A percentile compares a stretch with the other conserved stretches of the same genome.
These are phyloP conservation scores for Kalaharituber pfeilii DNA, from an alignment of 2,329 filamentous ascomycete species.

Conservation along the genomic window DNA sequence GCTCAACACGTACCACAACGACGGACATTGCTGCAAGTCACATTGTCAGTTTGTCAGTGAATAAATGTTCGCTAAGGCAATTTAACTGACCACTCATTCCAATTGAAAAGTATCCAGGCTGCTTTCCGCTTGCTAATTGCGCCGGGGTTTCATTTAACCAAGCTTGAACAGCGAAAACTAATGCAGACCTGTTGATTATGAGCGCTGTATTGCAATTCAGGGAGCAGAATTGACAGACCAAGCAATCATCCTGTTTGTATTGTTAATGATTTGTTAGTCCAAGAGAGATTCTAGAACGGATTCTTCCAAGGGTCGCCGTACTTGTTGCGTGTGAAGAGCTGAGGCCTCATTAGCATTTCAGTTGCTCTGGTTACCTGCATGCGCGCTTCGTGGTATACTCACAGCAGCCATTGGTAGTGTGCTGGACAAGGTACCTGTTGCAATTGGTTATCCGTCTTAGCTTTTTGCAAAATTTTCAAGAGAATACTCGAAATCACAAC, in stretches of 20 bases:
- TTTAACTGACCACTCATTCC: conserved; percentile 11
- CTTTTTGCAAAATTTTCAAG: neutral
- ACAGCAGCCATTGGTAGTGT: conserved; percentile 19
- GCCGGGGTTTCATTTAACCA: conserved; percentile 18
- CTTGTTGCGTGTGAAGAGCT: conserved; percentile 20
- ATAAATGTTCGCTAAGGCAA: neutral
- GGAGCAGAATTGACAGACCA: neutral
- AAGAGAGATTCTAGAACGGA: neutral
- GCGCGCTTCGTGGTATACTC: neutral
- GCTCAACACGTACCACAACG: neutral
- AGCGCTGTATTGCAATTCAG: neutral
- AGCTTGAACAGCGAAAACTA: conserved; percentile 17
- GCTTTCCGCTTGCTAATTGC: conserved; percentile 16
- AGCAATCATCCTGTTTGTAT: conserved; percentile 4
- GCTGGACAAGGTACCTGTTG: conserved; percentile 13
- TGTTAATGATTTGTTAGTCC: neutral
- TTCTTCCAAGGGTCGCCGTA: conserved; percentile 5
- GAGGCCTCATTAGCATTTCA: neutral
- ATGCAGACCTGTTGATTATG: conserved; percentile 8
- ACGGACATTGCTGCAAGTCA: neutral
- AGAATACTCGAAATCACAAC: neutral
- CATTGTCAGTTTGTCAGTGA: neutral
- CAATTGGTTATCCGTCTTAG: neutral
- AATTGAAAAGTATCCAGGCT: conserved; percentile 16
- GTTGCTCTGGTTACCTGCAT: neutral